Evolutionary conservation across 805 yeast species (phyloP).

Genomic region (Cyberlindnera samutprakarnensis): DNA sequence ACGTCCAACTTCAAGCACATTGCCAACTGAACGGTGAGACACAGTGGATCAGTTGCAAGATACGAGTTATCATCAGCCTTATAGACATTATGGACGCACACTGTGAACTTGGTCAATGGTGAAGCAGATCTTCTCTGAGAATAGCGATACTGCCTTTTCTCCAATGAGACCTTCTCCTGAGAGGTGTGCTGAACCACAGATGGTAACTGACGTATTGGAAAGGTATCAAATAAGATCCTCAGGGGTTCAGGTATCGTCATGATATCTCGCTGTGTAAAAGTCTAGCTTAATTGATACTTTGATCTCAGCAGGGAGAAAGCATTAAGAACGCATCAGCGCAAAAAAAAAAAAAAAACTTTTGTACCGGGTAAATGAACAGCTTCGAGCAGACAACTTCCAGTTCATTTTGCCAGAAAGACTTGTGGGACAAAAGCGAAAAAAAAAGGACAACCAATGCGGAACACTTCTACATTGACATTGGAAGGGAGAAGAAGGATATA

Average conservation of each 20-base stretch:
- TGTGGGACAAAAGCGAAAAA: no score
- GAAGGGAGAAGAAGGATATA: no score
- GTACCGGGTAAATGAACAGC: no score
- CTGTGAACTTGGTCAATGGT: slow-evolving; percentile 30
- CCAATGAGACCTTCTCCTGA: slow-evolving; percentile 19
- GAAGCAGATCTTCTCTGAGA: slow-evolving; percentile 10
- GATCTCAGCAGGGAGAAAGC: no score
- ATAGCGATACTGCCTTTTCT: slow-evolving; percentile 19
- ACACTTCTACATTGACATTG: no score
- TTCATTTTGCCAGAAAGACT: no score
- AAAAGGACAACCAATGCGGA: no score
- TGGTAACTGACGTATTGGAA: slow-evolving; percentile 41
- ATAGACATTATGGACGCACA: slow-evolving; percentile 47
- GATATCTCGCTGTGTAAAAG: no score
- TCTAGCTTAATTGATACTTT: no score
- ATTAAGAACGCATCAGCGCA: no score
- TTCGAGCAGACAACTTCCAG: no score
- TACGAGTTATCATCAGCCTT: slow-evolving; percentile 21
- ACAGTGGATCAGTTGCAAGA: slow-evolving; percentile 53
- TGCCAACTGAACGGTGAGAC: slow-evolving; percentile 39
- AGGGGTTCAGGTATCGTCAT: slow-evolving; percentile 33
- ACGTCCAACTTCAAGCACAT: slow-evolving; percentile 37
- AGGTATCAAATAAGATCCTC: slow-evolving; percentile 38
- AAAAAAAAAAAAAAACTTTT: no score
- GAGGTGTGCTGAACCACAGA: slow-evolving; percentile 26